Evolutionary conservation across 2,329 filamentous ascomycete genomes (phyloP), one percentile per base, ranked within the genome.

Genomic region (Graphiopsis chlorocephala): DNA sequence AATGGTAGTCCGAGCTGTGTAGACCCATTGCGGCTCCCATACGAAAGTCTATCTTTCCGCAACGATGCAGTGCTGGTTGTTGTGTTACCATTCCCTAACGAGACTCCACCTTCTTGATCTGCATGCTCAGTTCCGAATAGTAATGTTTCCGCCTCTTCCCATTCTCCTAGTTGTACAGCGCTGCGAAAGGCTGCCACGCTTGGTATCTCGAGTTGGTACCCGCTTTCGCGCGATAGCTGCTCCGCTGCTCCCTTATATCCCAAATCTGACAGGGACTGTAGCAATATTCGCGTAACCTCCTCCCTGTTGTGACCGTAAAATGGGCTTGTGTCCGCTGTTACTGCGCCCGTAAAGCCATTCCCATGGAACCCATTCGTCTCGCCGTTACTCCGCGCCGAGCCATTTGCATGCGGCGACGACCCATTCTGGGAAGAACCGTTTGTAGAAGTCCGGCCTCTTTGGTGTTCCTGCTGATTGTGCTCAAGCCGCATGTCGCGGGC

Each of bases 221-320:
- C 93, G 74, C 94, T 98, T 77, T 96, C 91, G 66, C 85, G 84
- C 72, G 87, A 90, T 64, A 99, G 82, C 66, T 85, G 87, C 52
- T 86, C 83, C 26, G 95, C 94, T 14, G 94, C 91, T 14, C 83
- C 82, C 65, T 88, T 83, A 74, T 98, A 97, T 2, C 95, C 95
- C 80, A 99, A 84, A 76, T 97, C 94, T 26, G 88, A 86, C 68
- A 99, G 80, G 38, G 93, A 91, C 78, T 99, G 95, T 72, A 99
- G 95, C 72, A 99, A 79, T 68, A 98, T 90, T 62, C 95, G 85
- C 5, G 94, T 96, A 52, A 98, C 90, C 80, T 99, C 94, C 81
- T 97, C 93, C 75, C 92, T 87, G 74, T 95, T 87, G 75, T 98
- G 94, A 20, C 93, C 93, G 73, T 88, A 90, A 76, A 96, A 98